Conservation (phyloP, 805 yeast species). For the Wickerhamiella kurtzmanii region DNA sequence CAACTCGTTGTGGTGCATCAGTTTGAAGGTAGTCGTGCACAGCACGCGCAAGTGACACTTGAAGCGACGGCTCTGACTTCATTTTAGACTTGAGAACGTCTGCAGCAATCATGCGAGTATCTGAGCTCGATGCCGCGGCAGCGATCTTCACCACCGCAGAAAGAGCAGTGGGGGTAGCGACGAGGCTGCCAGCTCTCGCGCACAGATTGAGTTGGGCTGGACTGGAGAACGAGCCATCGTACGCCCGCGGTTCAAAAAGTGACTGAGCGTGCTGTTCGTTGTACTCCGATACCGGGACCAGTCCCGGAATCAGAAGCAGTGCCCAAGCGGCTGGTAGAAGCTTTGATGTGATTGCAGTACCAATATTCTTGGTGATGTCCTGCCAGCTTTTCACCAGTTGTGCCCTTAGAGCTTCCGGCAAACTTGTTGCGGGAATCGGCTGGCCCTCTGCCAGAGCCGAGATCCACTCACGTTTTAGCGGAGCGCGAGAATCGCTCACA, state of each 20-base stretch:
- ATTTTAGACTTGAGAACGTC: not conserved
- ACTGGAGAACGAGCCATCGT: slow-evolving; percentile 9
- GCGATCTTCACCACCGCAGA: not conserved
- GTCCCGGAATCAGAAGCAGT: slow-evolving; percentile 20
- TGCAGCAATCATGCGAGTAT: not conserved
- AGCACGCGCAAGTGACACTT: not conserved
- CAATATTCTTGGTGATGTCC: slow-evolving; percentile 12
- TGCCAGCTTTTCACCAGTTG: slow-evolving; percentile 8
- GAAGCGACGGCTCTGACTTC: not conserved
- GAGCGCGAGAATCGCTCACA: slow-evolving; percentile 47
- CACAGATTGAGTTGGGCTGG: slow-evolving; percentile 10
- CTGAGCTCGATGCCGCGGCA: not conserved
- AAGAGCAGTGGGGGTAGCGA: not conserved
- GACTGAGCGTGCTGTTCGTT: slow-evolving; percentile 1
- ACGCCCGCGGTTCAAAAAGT: slow-evolving; percentile 13
- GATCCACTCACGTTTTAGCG: slow-evolving; percentile 56
- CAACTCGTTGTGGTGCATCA: not conserved
- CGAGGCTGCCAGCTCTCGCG: slow-evolving; percentile 6
- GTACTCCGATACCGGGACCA: slow-evolving; percentile 2
- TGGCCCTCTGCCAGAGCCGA: slow-evolving; percentile 35
- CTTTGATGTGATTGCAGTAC: slow-evolving; percentile 11
- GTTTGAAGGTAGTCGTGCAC: not conserved
- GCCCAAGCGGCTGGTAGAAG: slow-evolving; percentile 45
- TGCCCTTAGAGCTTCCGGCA: slow-evolving; percentile 18
- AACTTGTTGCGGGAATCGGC: slow-evolving; percentile 17